Percentiles rank a stretch among this genome's conserved stretches.
These are phyloP conservation scores for Acacia confusa DNA, from an alignment of 306 rosid species.

Conservation along the genomic window DNA sequence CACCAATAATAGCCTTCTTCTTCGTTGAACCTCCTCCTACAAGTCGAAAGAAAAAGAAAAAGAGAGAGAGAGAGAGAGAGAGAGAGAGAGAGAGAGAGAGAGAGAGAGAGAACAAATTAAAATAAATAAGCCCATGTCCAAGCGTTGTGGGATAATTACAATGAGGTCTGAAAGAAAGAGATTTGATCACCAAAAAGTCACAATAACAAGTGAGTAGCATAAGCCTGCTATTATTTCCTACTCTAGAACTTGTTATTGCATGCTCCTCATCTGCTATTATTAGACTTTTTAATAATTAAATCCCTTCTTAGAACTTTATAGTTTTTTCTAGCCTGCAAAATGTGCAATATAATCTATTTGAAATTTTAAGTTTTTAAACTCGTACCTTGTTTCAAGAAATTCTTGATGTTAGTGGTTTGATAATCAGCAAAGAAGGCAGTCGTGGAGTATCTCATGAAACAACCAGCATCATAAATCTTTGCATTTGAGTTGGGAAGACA, in stretches of 20 bases:
- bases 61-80: too few species aligned
- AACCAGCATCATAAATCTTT: neutral
- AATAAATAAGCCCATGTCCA: neutral
- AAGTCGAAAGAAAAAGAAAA: neutral
- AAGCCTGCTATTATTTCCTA: too few species aligned
- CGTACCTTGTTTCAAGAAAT: neutral
- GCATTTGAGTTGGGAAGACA: neutral
- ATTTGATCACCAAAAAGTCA: too few species aligned
- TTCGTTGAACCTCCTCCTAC: constrained; percentile 36
- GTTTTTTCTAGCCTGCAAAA: neutral
- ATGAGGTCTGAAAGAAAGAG: too few species aligned
- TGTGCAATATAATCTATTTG: neutral
- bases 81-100: too few species aligned
- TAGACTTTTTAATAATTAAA: too few species aligned
- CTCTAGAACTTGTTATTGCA: too few species aligned
- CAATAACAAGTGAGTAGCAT: too few species aligned
- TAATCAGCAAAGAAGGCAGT: neutral
- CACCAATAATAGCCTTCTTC: constrained; percentile 33
- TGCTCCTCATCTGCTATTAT: too few species aligned
- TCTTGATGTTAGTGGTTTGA: neutral
- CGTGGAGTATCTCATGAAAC: constrained; percentile 3
- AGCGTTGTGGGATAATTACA: too few species aligned
- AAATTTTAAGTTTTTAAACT: neutral
- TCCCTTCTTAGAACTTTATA: too few species aligned
- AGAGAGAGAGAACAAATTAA: too few species aligned